Evolutionary conservation across 2,329 filamentous ascomycete genomes (phyloP), one percentile per base, ranked within the genome.

Genomic region (Sarocladiaceae sp.): DNA sequence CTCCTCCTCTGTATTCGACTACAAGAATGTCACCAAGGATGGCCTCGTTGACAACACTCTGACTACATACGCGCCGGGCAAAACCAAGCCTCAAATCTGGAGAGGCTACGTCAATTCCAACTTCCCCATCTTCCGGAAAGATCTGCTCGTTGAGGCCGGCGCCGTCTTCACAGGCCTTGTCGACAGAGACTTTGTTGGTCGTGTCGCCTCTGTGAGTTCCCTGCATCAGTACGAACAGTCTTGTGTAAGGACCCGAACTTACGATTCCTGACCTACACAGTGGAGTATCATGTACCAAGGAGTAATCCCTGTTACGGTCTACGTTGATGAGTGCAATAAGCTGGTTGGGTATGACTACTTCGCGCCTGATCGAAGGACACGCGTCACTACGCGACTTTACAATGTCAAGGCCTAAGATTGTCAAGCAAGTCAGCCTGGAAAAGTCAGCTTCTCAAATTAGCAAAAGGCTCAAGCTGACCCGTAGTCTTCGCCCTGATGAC

Each of bases 261-360:
- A 0, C 1, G n/a, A 35, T 20, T 15, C 6, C 7, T 55, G 53
- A 17, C 54, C 13, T n/a, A 2, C 6, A 5, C 3, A 70, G 67
- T 71, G 67, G 68, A 63, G 61, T 6, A 61, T 71, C 5, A 62
- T 71, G 60, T 71, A 70, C 37, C 62, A 63, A 26, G 62, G 59
- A 0, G 57, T 52, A 2, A 62, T 72, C 13, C 67, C 70, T 0
- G 66, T 70, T 0, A 71, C 67, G 0, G 61, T 69, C 0, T 71
- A 62, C 17, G 64, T 71, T 1, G 60, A 65, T 28, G 56, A 48
- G n/a, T 70, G 66, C 50, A 57, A 59, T 51, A 25, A 65, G 3
- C 53, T 71, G 1, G 66, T 67, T 31, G 69, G 69, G 0, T 71
- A 70, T 33, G 68, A 71, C 49, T 72, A 64, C 28, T 68, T 67